These are phyloP conservation scores for Endoconidiophora polonica DNA, from an alignment of 2,329 filamentous ascomycete species.

Conservation along the genomic window DNA sequence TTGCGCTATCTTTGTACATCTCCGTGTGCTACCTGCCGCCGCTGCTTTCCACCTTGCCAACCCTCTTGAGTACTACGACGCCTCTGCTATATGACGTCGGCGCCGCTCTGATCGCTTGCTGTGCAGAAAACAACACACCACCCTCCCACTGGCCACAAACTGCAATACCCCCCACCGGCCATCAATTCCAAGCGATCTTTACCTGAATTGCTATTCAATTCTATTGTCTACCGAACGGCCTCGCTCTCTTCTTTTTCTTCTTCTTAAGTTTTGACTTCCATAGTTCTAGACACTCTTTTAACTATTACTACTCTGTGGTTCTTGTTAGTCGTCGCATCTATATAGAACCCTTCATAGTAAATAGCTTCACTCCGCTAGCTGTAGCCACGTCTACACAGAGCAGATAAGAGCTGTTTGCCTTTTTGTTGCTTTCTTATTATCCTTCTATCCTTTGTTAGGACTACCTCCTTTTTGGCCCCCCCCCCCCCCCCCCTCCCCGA, in stretches of 20 bases:
- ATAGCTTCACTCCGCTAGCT: no score
- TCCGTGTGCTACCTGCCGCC: no score
- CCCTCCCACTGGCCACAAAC: no score
- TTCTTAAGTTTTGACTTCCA: conserved; percentile 2
- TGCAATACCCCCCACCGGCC: neutral
- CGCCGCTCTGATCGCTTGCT: no score
- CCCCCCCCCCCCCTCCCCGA: neutral
- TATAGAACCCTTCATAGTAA: no score
- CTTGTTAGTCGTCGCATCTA: neutral
- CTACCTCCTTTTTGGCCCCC: neutral
- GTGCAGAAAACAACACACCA: no score
- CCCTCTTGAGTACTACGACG: no score
- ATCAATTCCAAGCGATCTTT: no score
- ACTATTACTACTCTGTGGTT: conserved; percentile 1
- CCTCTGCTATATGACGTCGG: no score
- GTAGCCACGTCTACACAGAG: neutral
- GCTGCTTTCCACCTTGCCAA: no score
- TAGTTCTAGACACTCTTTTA: neutral
- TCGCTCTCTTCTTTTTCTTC: conserved; percentile 6
- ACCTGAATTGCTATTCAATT: no score
- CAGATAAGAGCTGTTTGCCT: neutral
- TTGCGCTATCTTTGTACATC: neutral
- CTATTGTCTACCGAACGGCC: no score
- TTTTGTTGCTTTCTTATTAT: neutral
- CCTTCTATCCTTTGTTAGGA: neutral